Percentiles rank a stretch among this genome's conserved stretches.
Evolutionary conservation across 176 grass and related monocot genomes (phyloP).

Genomic region (Tillandsia fasciculata): DNA sequence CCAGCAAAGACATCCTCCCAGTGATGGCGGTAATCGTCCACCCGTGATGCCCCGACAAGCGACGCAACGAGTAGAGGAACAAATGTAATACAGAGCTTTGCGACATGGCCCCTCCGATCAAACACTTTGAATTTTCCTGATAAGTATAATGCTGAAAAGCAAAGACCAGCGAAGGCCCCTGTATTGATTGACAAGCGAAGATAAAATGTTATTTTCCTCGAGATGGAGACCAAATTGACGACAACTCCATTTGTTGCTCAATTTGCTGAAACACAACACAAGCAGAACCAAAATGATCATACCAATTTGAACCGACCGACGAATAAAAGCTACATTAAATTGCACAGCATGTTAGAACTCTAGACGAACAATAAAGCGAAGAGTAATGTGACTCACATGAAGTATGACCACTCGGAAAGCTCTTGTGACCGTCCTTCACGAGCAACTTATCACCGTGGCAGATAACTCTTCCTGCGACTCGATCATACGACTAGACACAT

Average conservation of each 20-base stretch:
- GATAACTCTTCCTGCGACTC: slow-evolving; percentile 56
- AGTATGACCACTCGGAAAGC: slow-evolving; percentile 94
- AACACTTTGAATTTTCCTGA: slow-evolving; percentile 69
- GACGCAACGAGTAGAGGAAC: slow-evolving; percentile 65
- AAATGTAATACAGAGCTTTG: slow-evolving; percentile 79
- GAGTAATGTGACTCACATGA: slow-evolving; percentile 46
- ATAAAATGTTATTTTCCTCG: slow-evolving; percentile 2
- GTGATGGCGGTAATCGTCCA: slow-evolving; percentile 81
- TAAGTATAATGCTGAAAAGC: slow-evolving; percentile 65
- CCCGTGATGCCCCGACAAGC: slow-evolving; percentile 59
- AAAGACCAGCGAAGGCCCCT: slow-evolving; percentile 92
- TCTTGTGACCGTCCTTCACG: slow-evolving; percentile 68
- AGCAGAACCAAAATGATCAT: no score
- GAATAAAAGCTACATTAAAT: no score
- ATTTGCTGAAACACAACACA: no score
- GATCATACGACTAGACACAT: slow-evolving; percentile 46
- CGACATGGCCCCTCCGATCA: slow-evolving; percentile 49
- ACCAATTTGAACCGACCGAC: no score
- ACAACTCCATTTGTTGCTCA: no score
- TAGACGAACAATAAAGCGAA: background rate
- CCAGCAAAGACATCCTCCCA: slow-evolving; percentile 83
- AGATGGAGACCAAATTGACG: background rate
- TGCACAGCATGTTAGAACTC: no score
- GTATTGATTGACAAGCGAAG: slow-evolving; percentile 2
- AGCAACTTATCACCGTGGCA: slow-evolving; percentile 52